Conservation (phyloP, 345 rosid genomes). For the Bruguiera sexangula region DNA sequence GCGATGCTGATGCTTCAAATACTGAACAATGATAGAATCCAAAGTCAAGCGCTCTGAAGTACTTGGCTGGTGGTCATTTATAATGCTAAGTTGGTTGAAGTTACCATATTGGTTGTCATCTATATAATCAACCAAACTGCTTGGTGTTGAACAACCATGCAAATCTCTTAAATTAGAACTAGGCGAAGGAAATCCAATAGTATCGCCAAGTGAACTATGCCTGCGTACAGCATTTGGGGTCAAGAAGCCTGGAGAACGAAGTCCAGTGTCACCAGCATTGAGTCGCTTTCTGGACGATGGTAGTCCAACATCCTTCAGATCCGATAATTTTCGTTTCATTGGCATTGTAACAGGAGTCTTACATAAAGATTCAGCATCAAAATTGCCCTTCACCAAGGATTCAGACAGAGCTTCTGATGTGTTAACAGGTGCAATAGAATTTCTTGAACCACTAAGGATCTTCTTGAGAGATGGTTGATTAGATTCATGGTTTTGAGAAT, state of each 20-base stretch:
- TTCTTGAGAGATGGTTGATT: constrained; percentile 42
- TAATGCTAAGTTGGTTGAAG: constrained; percentile 46
- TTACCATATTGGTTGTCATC: constrained; percentile 54
- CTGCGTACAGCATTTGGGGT: constrained; percentile 55
- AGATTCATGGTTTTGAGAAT: constrained; percentile 41
- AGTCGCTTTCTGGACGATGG: constrained; percentile 64
- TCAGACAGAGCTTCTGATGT: constrained; percentile 44
- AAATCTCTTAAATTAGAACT: constrained; percentile 40
- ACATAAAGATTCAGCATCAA: constrained; percentile 51
- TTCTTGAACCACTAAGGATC: constrained; percentile 32
- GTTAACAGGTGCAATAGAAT: constrained; percentile 30
- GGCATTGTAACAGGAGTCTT: constrained; percentile 70
- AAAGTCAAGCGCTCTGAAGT: constrained; percentile 74
- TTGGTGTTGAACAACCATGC: constrained; percentile 38
- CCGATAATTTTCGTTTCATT: constrained; percentile 70
- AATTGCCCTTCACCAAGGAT: constrained; percentile 30
- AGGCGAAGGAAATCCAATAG: constrained; percentile 58
- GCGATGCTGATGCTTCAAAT: constrained; percentile 94
- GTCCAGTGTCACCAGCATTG: constrained; percentile 62
- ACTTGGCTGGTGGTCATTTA: constrained; percentile 54
- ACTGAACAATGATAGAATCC: constrained; percentile 86
- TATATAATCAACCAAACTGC: constrained; percentile 32
- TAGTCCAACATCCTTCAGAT: constrained; percentile 56
- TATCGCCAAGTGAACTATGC: constrained; percentile 38
- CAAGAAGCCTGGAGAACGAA: constrained; percentile 53